phyloP scores from a whole-genome alignment of 352 stramenopile genomes.

The Pythium brachiatum region DNA sequence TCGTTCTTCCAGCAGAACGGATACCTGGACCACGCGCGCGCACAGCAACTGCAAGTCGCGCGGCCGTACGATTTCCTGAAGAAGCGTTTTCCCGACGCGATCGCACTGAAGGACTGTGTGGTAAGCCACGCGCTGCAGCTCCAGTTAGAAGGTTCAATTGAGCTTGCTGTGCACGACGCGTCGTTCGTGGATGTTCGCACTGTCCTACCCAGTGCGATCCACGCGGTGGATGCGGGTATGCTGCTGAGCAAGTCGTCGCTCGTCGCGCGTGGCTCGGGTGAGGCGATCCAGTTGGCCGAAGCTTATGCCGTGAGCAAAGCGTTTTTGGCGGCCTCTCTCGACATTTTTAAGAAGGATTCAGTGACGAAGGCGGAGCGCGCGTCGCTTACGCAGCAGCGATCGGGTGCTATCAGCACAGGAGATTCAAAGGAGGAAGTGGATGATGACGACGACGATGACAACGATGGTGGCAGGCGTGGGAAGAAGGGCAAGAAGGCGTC shows the following conservation, averaged over 20 bases:
- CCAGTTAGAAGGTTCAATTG: slow-evolving; percentile 69
- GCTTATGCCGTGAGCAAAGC: slow-evolving; percentile 61
- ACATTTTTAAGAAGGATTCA: slow-evolving; percentile 56
- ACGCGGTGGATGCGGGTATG: slow-evolving; percentile 38
- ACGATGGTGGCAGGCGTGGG: slow-evolving; percentile 36
- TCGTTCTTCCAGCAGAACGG: slow-evolving; percentile 87
- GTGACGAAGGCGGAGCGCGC: slow-evolving; percentile 36
- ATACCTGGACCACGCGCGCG: slow-evolving; percentile 63
- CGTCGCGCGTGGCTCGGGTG: slow-evolving; percentile 29
- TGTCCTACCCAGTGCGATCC: slow-evolving; percentile 61
- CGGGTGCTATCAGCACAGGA: neutral
- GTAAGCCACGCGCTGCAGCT: slow-evolving; percentile 58
- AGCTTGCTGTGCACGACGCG: slow-evolving; percentile 67
- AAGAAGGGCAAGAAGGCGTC: slow-evolving; percentile 32
- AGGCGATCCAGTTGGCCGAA: slow-evolving; percentile 51
- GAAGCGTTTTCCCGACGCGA: slow-evolving; percentile 60
- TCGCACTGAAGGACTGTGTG: slow-evolving; percentile 62
- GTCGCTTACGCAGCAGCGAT: slow-evolving; percentile 33
- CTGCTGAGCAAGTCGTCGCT: slow-evolving; percentile 47
- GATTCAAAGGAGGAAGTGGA: slow-evolving; percentile 24
- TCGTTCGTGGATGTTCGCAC: slow-evolving; percentile 56
- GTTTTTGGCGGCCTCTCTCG: slow-evolving; percentile 43
- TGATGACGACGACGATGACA: slow-evolving; percentile 38
- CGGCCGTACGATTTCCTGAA: slow-evolving; percentile 76
- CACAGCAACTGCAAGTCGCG: slow-evolving; percentile 55